A percentile compares a stretch with the other conserved stretches of the same genome.
These are phyloP conservation scores for Berkeleyomyces basicola DNA, from an alignment of 2,329 filamentous ascomycete genomes.

Conservation along the genomic window DNA sequence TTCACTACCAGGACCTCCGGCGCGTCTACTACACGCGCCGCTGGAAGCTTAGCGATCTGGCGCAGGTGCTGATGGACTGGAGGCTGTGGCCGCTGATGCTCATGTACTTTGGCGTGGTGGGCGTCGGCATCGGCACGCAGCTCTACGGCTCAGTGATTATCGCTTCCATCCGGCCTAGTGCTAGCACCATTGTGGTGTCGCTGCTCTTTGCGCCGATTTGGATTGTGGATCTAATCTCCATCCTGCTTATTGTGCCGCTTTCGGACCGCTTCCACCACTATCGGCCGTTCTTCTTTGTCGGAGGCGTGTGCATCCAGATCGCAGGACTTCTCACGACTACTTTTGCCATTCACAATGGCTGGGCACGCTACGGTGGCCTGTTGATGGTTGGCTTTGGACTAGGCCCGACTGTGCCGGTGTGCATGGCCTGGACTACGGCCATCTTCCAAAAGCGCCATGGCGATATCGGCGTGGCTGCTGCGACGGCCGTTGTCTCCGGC, in stretches of 20 bases:
- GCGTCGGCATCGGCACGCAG: constrained; percentile 80
- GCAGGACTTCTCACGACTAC: constrained; percentile 64
- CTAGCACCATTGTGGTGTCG: constrained; percentile 61
- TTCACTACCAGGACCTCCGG: constrained; percentile 71
- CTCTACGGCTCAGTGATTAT: constrained; percentile 82
- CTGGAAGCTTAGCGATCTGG: constrained; percentile 59
- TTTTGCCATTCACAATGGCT: constrained; percentile 52
- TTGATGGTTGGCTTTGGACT: constrained; percentile 81
- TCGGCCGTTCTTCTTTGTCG: constrained; percentile 66
- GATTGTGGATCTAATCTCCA: constrained; percentile 83
- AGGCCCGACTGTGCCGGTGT: constrained; percentile 78
- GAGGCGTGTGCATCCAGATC: constrained; percentile 63
- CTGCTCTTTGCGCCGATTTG: constrained; percentile 81
- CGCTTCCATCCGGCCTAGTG: constrained; percentile 52
- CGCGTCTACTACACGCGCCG: constrained; percentile 60
- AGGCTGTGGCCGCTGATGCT: constrained; percentile 69
- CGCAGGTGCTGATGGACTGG: constrained; percentile 63
- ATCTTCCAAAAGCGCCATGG: constrained; percentile 81
- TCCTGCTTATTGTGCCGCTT: constrained; percentile 68
- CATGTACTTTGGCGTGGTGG: constrained; percentile 93
- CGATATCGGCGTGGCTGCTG: constrained; percentile 78
- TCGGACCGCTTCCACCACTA: constrained; percentile 74
- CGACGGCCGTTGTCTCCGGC: constrained; percentile 70
- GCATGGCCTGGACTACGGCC: constrained; percentile 86
- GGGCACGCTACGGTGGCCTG: constrained; percentile 78